A percentile compares a stretch with the other conserved stretches of the same genome.
These are phyloP conservation scores for Aquilaria agallochum DNA, from an alignment of 441 rosid genomes.

Conservation along the genomic window DNA sequence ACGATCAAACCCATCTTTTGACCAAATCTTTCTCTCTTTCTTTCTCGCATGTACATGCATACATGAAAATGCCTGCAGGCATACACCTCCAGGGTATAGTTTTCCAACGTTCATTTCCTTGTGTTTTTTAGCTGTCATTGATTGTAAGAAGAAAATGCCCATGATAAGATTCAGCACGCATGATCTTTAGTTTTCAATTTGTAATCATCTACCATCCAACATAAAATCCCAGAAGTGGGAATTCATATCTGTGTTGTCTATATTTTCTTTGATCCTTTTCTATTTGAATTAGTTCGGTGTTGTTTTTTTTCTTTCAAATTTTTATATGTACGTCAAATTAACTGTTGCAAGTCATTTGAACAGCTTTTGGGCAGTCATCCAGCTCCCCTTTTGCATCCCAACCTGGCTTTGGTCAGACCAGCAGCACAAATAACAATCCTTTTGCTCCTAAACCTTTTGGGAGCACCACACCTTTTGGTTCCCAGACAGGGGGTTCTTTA, in stretches of 20 bases:
- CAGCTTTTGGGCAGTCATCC: slow-evolving; percentile 97
- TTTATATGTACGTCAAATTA: not conserved
- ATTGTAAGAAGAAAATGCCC: too few species aligned
- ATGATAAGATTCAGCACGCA: too few species aligned
- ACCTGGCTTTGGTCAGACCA: slow-evolving; percentile 77
- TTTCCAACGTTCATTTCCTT: too few species aligned
- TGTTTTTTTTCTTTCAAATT: not conserved
- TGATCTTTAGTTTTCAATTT: too few species aligned
- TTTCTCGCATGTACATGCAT: too few species aligned
- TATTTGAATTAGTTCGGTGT: not conserved
- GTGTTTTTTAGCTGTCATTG: too few species aligned
- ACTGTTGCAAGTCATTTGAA: slow-evolving; percentile 12
- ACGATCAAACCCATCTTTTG: too few species aligned
- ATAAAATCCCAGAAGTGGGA: too few species aligned
- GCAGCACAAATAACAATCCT: slow-evolving; percentile 53
- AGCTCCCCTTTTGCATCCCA: slow-evolving; percentile 75
- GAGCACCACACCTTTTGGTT: slow-evolving; percentile 60
- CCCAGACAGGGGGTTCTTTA: slow-evolving; percentile 72
- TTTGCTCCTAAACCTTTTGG: slow-evolving; percentile 85
- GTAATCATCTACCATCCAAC: too few species aligned
- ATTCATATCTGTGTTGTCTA: not conserved
- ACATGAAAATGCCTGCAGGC: too few species aligned
- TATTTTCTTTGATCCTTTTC: not conserved
- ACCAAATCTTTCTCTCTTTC: too few species aligned
- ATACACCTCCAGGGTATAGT: too few species aligned